phyloP scores from a whole-genome alignment of 2,329 filamentous ascomycete genomes.

The Pseudogymnoascus sp. region DNA sequence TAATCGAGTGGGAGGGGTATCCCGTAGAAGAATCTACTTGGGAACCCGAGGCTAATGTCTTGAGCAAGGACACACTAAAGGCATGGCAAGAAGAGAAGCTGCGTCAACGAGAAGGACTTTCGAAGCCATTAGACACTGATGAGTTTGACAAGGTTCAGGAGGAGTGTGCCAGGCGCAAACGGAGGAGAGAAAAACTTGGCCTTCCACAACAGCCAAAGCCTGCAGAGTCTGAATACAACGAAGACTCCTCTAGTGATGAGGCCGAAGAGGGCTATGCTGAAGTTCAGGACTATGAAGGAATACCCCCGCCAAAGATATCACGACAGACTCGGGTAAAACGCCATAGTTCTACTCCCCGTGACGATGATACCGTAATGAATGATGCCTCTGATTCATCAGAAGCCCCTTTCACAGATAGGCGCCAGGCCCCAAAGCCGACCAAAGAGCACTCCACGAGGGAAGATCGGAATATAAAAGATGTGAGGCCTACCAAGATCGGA shows the following conservation, averaged over 20 bases:
- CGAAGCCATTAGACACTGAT: slow-evolving; percentile 20
- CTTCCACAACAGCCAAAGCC: neutral
- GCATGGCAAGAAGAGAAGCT: slow-evolving; percentile 24
- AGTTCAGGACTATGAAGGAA: slow-evolving; percentile 13
- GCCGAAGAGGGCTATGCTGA: slow-evolving; percentile 18
- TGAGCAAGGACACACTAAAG: slow-evolving; percentile 28
- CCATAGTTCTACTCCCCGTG: neutral
- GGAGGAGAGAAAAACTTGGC: neutral
- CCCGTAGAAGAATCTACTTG: slow-evolving; percentile 48
- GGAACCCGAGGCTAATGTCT: slow-evolving; percentile 41
- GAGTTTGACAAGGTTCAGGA: slow-evolving; percentile 13
- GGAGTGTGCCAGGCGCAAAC: slow-evolving; percentile 14
- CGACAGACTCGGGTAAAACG: neutral
- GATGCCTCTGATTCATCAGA: neutral
- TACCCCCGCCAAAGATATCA: slow-evolving; percentile 13
- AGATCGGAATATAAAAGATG: neutral
- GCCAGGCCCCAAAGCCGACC: neutral
- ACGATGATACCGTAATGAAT: neutral
- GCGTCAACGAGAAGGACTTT: slow-evolving; percentile 16
- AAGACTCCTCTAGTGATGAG: slow-evolving; percentile 24
- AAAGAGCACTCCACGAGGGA: neutral
- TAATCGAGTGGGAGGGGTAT: slow-evolving; percentile 61
- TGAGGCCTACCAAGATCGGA: neutral
- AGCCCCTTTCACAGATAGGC: neutral
- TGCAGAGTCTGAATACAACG: slow-evolving; percentile 16